Base-by-base conservation (phyloP, 2,329 filamentous ascomycete species). In the Xylariaceae sp. region DNA sequence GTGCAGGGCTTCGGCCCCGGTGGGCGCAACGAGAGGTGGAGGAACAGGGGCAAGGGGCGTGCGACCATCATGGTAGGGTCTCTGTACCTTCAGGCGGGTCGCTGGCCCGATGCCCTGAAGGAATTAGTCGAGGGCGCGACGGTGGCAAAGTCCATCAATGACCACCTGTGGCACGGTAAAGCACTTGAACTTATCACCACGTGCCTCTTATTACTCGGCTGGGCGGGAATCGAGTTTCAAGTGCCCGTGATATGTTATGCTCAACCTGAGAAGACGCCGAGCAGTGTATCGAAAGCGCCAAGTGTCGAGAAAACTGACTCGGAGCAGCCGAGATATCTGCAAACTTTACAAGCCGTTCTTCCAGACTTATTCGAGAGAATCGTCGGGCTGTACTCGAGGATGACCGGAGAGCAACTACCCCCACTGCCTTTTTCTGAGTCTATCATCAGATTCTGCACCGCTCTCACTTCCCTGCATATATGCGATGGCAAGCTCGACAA, bases 141-240 rank as follows among this genome's bases (percentile, higher is more conserved):
- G 8, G 77, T 81, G 46, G 82, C 87, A 12, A 82, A 86, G 48
- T 79, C 77, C 23, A 74, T 84, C 38, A 89, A 87, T 49, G 92
- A 98, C 59, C 86, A 94, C 58, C 58, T 96, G n/a, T 98, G 92
- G 90, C 87, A 95, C 61, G 92, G 85, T 13, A 96, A 96, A 60
- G 89, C 87, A 1, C 68, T 98, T 14, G 93, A 98, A 55, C 78
- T 89, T 18, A 85, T 94, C 39, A 65, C 92, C 29, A 70, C 94
- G 17, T 87, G 83, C 51, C 70, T 96, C 45, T 54, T 96, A 25
- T 74, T 96, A 49, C 77, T 94, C 41, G 83, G 80, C 19, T 94
- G 88, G 84, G 75, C 81, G 22, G 83, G 80, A 4, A 68, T 90
- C 49, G 83, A 92, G 51, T 96, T 96, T 49, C 73, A 80, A 49